Percentiles rank a stretch among this genome's conserved stretches.
Evolutionary conservation across 495 filamentous ascomycete genomes (phyloP).

Genomic region (Podospora pseudoanserina): DNA sequence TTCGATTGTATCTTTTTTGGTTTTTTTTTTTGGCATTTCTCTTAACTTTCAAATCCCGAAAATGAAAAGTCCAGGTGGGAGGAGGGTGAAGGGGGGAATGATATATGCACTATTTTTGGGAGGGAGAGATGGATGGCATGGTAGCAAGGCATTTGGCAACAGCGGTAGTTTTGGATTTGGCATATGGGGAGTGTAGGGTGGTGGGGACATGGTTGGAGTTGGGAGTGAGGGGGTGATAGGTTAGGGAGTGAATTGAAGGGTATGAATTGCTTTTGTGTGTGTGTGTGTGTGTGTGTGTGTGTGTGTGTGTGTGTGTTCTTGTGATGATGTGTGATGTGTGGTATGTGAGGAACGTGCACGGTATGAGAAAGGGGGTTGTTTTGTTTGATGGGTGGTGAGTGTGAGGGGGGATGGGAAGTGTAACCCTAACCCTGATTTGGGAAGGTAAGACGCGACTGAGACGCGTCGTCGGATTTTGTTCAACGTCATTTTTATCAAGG

Average conservation of each 20-base stretch:
- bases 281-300: no score
- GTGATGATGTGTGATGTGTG: background rate
- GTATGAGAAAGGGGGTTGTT: background rate
- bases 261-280: background rate
- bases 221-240: background rate
- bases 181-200: background rate
- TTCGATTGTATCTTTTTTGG: conserved; percentile 27
- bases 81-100: background rate
- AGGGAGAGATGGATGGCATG: background rate
- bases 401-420: background rate
- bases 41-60: conserved; percentile 4
- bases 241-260: background rate
- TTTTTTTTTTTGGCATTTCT: conserved; percentile 9
- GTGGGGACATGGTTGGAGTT: background rate
- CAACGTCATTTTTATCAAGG: background rate
- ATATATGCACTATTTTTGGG: background rate
- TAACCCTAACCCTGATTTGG: background rate
- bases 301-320: background rate
- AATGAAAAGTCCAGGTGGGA: background rate
- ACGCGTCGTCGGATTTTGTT: background rate
- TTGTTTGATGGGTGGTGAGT: background rate
- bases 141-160: background rate
- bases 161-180: background rate
- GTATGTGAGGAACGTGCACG: background rate
- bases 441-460: background rate